Conservation (phyloP, 2,329 filamentous ascomycete genomes). For the Ceratocystis ficicola region DNA sequence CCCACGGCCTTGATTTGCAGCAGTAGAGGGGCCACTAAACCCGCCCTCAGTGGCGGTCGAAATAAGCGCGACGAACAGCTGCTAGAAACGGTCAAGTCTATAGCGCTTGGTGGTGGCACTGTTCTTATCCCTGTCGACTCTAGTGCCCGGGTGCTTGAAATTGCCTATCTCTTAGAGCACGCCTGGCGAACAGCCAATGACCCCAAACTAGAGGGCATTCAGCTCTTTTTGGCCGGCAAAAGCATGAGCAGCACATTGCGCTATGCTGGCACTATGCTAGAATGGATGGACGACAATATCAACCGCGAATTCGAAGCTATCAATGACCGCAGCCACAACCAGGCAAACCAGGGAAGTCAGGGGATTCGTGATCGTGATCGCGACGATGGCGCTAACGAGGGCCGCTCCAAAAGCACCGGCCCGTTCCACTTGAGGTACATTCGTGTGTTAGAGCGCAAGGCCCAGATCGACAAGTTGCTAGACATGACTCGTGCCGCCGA, state of each 20-base stretch:
- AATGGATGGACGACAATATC: conserved; percentile 98
- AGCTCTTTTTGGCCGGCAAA: conserved; percentile 71
- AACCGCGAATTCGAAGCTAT: conserved; percentile 74
- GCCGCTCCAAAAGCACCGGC: conserved; percentile 41
- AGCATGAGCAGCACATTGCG: conserved; percentile 81
- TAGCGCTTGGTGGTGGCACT: conserved; percentile 70
- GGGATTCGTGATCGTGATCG: conserved; percentile 32
- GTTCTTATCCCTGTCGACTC: conserved; percentile 91
- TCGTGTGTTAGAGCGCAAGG: conserved; percentile 67
- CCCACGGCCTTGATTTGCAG: conserved; percentile 92
- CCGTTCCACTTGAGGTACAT: conserved; percentile 87
- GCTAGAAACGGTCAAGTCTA: conserved; percentile 66
- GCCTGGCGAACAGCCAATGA: conserved; percentile 64
- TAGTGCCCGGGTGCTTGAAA: conserved; percentile 81
- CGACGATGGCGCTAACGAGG: conserved; percentile 16
- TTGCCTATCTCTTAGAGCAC: conserved; percentile 85
- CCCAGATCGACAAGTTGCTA: conserved; percentile 61
- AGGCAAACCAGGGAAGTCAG: conserved; percentile 32
- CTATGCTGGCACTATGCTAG: conserved; percentile 86
- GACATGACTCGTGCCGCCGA: conserved; percentile 36
- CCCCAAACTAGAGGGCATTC: conserved; percentile 41
- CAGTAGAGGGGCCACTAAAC: conserved; percentile 62
- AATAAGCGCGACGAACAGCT: conserved; percentile 77
- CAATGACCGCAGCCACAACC: conserved; percentile 37
- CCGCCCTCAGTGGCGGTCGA: conserved; percentile 57